Percentiles rank a stretch among this genome's conserved stretches.
These are phyloP conservation scores for Suillus luteus DNA, from an alignment of 768 basidiomycete genomes.

Conservation along the genomic window DNA sequence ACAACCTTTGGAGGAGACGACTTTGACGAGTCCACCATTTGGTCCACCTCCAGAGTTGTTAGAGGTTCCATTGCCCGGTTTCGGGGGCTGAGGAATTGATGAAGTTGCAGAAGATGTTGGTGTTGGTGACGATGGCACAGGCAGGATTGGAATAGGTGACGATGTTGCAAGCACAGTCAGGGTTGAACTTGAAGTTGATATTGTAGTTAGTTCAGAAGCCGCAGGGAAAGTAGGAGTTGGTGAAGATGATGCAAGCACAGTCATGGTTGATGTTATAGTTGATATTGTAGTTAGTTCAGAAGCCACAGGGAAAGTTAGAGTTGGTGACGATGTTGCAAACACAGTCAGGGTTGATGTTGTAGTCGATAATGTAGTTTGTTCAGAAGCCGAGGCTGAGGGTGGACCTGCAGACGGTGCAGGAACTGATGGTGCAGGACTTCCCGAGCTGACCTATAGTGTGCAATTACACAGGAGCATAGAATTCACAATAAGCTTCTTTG, in stretches of 20 bases:
- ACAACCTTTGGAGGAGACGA: slow-evolving; percentile 38
- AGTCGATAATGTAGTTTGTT: neutral
- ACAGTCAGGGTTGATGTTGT: neutral
- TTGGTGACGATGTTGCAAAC: neutral
- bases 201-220: neutral
- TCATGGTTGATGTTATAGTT: neutral
- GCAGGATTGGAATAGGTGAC: neutral
- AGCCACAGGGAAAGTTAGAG: neutral
- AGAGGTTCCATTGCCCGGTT: neutral
- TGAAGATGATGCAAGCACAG: neutral
- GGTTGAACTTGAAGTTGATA: neutral
- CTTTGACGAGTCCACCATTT: slow-evolving; percentile 32
- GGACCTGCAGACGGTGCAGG: neutral
- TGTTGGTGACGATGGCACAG: neutral
- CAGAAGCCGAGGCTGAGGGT: neutral
- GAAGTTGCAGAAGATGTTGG: neutral
- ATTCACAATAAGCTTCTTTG: neutral
- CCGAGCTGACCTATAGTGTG: slow-evolving; percentile 1
- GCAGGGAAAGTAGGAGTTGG: neutral
- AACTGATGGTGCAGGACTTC: slow-evolving; percentile 5
- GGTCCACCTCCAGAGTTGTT: slow-evolving; percentile 16
- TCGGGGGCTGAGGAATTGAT: slow-evolving; percentile 8
- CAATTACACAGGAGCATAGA: slow-evolving; percentile 8
- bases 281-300: neutral
- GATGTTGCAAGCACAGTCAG: neutral